Conservation (phyloP, 768 basidiomycete species). For the Daedaleopsis sinensis region DNA sequence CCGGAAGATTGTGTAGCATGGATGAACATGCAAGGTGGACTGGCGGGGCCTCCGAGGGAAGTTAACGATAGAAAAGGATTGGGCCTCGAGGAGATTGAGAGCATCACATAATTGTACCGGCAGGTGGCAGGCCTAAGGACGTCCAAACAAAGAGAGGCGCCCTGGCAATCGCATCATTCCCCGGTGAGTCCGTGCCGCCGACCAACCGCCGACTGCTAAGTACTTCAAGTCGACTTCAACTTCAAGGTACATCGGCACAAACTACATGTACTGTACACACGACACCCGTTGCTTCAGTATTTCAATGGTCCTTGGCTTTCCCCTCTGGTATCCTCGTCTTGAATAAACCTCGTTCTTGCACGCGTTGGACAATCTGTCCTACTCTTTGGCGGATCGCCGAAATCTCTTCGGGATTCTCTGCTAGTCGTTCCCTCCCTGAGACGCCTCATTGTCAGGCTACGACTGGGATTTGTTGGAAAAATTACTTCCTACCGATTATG, state of each 20-base stretch:
- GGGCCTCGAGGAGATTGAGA: not conserved
- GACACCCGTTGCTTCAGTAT: not conserved
- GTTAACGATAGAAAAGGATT: not conserved
- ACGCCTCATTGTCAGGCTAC: not conserved
- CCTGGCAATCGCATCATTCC: not conserved
- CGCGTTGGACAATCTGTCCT: slow-evolving; percentile 53
- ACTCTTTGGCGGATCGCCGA: slow-evolving; percentile 48
- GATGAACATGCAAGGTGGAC: not conserved
- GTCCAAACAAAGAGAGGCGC: slow-evolving; percentile 3
- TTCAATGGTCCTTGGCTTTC: slow-evolving; percentile 48
- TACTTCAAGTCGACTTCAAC: too few relatives aligned
- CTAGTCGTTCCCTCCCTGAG: slow-evolving; percentile 34
- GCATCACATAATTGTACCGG: slow-evolving; percentile 13
- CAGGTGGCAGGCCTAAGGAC: slow-evolving; percentile 1
- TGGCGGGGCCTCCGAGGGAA: not conserved
- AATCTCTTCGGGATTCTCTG: slow-evolving; percentile 30
- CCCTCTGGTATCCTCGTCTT: slow-evolving; percentile 75
- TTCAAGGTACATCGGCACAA: not conserved
- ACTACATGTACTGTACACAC: not conserved
- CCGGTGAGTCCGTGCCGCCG: not conserved
- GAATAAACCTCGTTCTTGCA: slow-evolving; percentile 68
- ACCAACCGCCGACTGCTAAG: too few relatives aligned
- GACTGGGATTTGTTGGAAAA: not conserved
- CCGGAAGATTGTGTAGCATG: slow-evolving; percentile 50
- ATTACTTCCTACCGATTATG: slow-evolving; percentile 64